phyloP scores from a whole-genome alignment of 2,329 filamentous ascomycete genomes.

The Ophiostoma ulmi region DNA sequence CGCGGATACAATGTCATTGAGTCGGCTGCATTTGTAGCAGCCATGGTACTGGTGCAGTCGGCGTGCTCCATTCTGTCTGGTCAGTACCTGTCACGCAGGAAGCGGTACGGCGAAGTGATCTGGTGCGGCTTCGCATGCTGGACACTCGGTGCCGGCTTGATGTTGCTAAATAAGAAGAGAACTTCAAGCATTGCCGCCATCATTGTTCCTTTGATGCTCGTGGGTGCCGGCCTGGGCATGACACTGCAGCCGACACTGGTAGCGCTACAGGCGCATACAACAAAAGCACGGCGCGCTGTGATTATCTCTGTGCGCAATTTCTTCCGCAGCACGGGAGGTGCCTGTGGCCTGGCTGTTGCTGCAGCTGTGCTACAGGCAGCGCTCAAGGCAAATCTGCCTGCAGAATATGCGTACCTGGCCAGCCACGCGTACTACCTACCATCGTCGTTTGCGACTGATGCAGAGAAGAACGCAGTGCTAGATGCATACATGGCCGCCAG shows the following conservation, averaged over 20 bases:
- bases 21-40: constrained; percentile 33
- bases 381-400: constrained; percentile 25
- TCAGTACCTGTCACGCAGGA: constrained; percentile 32
- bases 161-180: constrained; percentile 29
- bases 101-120: constrained; percentile 33
- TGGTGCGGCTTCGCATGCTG: constrained; percentile 35
- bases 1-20: constrained; percentile 30
- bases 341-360: constrained; percentile 34
- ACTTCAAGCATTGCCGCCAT: constrained; percentile 32
- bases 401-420: constrained; percentile 29
- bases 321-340: constrained; percentile 36
- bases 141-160: constrained; percentile 36
- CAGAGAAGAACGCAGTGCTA: constrained; percentile 26
- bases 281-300: constrained; percentile 36
- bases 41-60: constrained; percentile 32
- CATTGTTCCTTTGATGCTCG: constrained; percentile 33
- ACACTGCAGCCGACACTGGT: constrained; percentile 38
- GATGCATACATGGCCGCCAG: constrained; percentile 40
- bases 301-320: constrained; percentile 39
- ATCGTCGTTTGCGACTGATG: constrained; percentile 26
- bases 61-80: constrained; percentile 33
- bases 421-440: constrained; percentile 32
- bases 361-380: constrained; percentile 35
- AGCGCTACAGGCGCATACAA: constrained; percentile 37
- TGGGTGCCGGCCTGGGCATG: constrained; percentile 36